Base-by-base conservation (phyloP, 2,329 filamentous ascomycete genomes). In the Clonostachys solani region DNA sequence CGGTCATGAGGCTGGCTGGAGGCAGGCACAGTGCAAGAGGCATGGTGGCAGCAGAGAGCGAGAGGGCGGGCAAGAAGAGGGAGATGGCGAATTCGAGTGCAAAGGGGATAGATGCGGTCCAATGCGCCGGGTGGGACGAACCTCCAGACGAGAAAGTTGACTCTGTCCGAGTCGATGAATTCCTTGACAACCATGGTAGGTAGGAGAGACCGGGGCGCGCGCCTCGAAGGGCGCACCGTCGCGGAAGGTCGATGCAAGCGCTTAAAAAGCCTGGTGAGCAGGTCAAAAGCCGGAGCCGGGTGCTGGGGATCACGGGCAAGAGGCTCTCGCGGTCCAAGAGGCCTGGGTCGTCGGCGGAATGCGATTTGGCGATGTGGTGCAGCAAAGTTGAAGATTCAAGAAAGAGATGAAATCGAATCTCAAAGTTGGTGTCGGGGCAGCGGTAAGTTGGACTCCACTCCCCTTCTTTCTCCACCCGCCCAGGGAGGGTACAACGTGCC, bases 131-230 rank as follows among this genome's bases (percentile, higher is more conserved):
- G 54, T 29, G 23, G 23, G 60, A 77, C 81, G 67, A 74, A 86
- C 82, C 80, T 83, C 82, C 82, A 86, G 64, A 86, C 75, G 65
- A 86, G 75, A 74, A 81, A 85, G 73, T 85, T 86, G 75, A 85
- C 72, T 73, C 79, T 75, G 66, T 85, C 76, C 55, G 80, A 83
- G 74, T 83, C 78, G 60, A 86, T 73, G 61, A 74, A 74, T 70
- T 83, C 79, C 71, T 81, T 82, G 60, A 58, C 56, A 56, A 67
- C 64, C 78, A 81, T 82, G 59, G 58, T 60, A 17, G 42, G 33
- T 18, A 35, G 15, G 15, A n/a, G 43, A 37, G 33, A 19, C 12
- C 33, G 35, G 35, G 36, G 42, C 15, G 46, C 46, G 46, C 46
- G 40, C 40, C 46, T 42, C 36, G 19, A 12, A 29, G 18, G 42